These are phyloP conservation scores for Penicillium argentinense DNA, from an alignment of 495 filamentous ascomycete genomes.

Conservation along the genomic window DNA sequence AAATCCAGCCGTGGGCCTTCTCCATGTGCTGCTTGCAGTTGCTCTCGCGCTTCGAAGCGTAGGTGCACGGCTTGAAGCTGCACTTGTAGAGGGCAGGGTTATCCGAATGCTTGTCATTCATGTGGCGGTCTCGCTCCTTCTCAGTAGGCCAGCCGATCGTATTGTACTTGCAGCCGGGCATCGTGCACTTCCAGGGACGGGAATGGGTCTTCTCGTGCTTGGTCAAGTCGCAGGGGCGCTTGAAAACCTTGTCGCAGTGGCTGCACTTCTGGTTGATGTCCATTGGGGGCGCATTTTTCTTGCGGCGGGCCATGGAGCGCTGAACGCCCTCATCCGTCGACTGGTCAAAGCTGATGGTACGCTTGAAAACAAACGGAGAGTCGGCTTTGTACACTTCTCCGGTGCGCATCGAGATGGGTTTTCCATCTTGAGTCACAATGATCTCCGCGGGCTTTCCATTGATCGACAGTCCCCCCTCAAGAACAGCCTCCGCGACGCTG, in stretches of 20 bases:
- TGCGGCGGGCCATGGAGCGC: slow-evolving; percentile 86
- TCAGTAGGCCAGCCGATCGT: slow-evolving; percentile 92
- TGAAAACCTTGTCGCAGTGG: slow-evolving; percentile 88
- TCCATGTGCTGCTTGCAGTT: slow-evolving; percentile 99
- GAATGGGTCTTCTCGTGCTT: slow-evolving; percentile 98
- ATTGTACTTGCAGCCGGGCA: slow-evolving; percentile 78
- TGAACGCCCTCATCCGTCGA: slow-evolving; percentile 66
- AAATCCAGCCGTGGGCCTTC: slow-evolving; percentile 88
- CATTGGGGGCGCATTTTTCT: slow-evolving; percentile 73
- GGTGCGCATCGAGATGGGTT: slow-evolving; percentile 70
- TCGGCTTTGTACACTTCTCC: slow-evolving; percentile 49
- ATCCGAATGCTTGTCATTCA: slow-evolving; percentile 91
- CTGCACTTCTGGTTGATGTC: slow-evolving; percentile 73
- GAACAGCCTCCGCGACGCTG: slow-evolving; percentile 54
- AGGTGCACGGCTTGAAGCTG: slow-evolving; percentile 80
- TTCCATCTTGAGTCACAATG: slow-evolving; percentile 74
- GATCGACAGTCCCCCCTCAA: slow-evolving; percentile 72
- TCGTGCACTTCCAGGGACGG: slow-evolving; percentile 89
- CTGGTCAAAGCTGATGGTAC: slow-evolving; percentile 55
- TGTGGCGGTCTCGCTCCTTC: slow-evolving; percentile 93
- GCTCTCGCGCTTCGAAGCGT: slow-evolving; percentile 91
- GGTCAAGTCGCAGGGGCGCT: slow-evolving; percentile 84
- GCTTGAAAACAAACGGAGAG: slow-evolving; percentile 54
- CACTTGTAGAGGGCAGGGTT: slow-evolving; percentile 77
- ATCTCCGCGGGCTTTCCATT: slow-evolving; percentile 78